Evolutionary conservation across 371 early-diverging fungal species (phyloP), one percentile per base, ranked within the genome.

Genomic region (Mortierella sp.): DNA sequence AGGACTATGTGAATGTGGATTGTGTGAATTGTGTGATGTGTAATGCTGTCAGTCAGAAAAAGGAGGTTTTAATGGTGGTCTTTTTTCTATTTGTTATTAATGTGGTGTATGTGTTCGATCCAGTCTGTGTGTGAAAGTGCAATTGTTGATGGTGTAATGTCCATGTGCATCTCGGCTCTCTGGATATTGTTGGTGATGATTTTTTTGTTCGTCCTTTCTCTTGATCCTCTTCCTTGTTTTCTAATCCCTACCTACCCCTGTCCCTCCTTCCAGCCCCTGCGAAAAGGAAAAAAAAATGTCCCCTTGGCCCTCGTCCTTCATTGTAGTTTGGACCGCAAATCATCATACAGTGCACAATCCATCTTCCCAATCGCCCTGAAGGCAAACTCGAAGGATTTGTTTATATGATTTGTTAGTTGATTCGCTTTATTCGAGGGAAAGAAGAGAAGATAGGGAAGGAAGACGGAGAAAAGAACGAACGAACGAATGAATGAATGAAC

Each of bases 311-410:
- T 41, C 38, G 4, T 65, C 35, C 65, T 38, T 21, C 6, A 38
- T 65, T 65, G 65, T 8, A 65, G 35, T 65, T 65, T 38, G 21
- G 65, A 65, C 65, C 7, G 21, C 65, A 65, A 65, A 29, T 60
- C 65, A 32, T 65, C 65, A 65, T 65, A 32, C 32, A 65, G 29
- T 29, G 10, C 6, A 65, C 65, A 65, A 41, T 60, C 65, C 3
- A 38, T 41, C 21, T 65, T 65, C 65, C 41, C 65, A 65, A 65
- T 65, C 38, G 65, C 24, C 65, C 38, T 65, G 65, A 65, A 65
- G 35, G 65, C 38, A 65, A 63, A 65, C 65, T 35, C 18, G 21
- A 65, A 32, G 32, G 38, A 14, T 6, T 35, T 63, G 60, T 60
- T 32, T 60, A 29, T 12, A 35, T 6, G 14, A 29, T 63, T 29